Percentiles rank a stretch among this genome's conserved stretches.
Evolutionary conservation across 1,139 yeast species (phyloP).

Genomic region (Wickerhamomyces sp.): DNA sequence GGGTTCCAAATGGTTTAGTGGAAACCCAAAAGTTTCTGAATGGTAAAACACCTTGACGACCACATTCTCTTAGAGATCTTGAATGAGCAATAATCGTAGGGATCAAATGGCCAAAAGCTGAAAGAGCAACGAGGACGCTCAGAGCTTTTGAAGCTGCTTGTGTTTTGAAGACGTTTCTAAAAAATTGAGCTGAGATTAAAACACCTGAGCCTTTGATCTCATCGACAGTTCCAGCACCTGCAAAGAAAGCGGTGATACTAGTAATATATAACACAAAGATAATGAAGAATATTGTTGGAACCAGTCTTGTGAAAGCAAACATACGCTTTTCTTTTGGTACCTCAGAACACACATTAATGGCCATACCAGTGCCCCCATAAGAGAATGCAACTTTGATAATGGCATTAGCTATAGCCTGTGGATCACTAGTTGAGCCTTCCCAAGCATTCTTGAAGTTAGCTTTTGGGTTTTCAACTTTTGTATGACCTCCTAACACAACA

Average conservation of each 20-base stretch:
- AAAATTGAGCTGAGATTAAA: constrained; percentile 72
- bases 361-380: constrained; percentile 80
- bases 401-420: constrained; percentile 76
- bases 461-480: constrained; percentile 56
- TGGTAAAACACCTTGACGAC: constrained; percentile 69
- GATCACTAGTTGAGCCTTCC: constrained; percentile 45
- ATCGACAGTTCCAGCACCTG: constrained; percentile 30
- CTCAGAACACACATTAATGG: constrained; percentile 72
- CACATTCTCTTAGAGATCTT: constrained; percentile 70
- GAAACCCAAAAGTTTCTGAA: constrained; percentile 54
- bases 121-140: constrained; percentile 68
- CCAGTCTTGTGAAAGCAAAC: no score
- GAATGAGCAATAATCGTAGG: constrained; percentile 79
- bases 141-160: constrained; percentile 60
- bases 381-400: constrained; percentile 73
- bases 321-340: no score
- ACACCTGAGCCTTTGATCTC: constrained; percentile 58
- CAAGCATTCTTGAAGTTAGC: constrained; percentile 60
- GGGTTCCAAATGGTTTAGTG: constrained; percentile 51
- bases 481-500: constrained; percentile 76
- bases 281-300: constrained; percentile 33
- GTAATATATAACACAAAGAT: constrained; percentile 35
- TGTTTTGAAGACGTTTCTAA: constrained; percentile 68
- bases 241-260: constrained; percentile 36
- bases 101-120: constrained; percentile 75